Evolutionary conservation across 179 eudicot genomes (phyloP).

Genomic region (Silene vulgaris): DNA sequence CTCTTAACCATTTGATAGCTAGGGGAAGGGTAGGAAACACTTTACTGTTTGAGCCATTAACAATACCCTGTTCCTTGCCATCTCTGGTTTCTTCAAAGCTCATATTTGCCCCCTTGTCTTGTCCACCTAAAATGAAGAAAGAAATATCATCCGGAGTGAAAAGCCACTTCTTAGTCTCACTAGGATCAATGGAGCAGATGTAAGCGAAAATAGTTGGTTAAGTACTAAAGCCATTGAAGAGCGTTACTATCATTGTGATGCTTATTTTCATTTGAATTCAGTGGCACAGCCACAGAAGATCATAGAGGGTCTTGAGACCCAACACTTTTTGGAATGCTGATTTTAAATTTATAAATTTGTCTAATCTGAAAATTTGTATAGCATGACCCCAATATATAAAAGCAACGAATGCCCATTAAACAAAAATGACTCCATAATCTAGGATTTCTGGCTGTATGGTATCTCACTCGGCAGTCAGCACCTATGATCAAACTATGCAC

Average conservation of each 20-base stretch:
- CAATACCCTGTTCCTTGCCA: constrained; percentile 37
- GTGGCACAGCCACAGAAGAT: too few species aligned
- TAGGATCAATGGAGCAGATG: too few species aligned
- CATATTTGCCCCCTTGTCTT: constrained; percentile 35
- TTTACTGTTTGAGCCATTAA: constrained; percentile 48
- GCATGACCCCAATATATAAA: neutral
- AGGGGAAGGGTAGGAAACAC: constrained; percentile 83
- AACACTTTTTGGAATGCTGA: too few species aligned
- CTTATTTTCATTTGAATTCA: too few species aligned
- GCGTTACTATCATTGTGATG: too few species aligned
- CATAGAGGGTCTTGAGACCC: too few species aligned
- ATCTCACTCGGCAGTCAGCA: neutral
- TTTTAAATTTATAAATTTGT: too few species aligned
- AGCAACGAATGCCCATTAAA: neutral
- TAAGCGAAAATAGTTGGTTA: too few species aligned
- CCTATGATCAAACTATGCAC: neutral
- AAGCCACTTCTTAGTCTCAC: neutral
- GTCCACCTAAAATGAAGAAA: constrained; percentile 30
- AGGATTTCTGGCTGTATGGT: neutral
- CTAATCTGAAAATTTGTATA: too few species aligned
- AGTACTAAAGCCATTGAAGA: too few species aligned
- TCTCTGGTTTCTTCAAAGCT: constrained; percentile 34
- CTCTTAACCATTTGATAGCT: constrained; percentile 92
- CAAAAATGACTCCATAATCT: neutral
- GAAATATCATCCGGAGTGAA: neutral